These are phyloP conservation scores for Nothophaeocryptopus gaeumannii DNA, from an alignment of 2,329 filamentous ascomycete genomes.

Conservation along the genomic window DNA sequence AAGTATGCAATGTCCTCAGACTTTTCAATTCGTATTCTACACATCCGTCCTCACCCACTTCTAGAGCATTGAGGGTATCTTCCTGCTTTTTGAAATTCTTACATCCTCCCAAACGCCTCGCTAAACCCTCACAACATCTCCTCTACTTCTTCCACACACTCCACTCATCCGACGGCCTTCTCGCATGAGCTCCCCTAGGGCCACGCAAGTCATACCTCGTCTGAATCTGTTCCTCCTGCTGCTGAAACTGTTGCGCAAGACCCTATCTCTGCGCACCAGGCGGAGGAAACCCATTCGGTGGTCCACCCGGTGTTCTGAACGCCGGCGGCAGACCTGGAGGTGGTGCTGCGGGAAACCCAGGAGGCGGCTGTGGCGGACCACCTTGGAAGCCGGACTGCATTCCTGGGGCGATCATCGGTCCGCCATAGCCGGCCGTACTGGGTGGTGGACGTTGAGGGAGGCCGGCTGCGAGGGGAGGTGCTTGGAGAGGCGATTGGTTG, in stretches of 20 bases:
- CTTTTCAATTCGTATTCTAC: too few relatives aligned
- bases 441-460: conserved; percentile 69
- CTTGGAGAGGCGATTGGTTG: conserved; percentile 52
- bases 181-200: too few relatives aligned
- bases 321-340: conserved; percentile 41
- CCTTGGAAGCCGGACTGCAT: conserved; percentile 35
- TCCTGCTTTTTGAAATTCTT: too few relatives aligned
- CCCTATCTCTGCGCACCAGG: conserved; percentile 5
- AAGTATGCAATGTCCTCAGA: too few relatives aligned
- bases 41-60: too few relatives aligned
- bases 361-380: conserved; percentile 44
- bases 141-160: too few relatives aligned
- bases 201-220: too few relatives aligned
- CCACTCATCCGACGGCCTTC: too few relatives aligned
- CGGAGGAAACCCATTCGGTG: background rate
- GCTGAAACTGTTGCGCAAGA: background rate
- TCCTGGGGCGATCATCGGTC: conserved; percentile 54
- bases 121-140: background rate
- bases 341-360: conserved; percentile 41
- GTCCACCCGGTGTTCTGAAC: conserved; percentile 4
- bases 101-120: conserved; percentile 5
- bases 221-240: background rate
- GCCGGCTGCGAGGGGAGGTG: conserved; percentile 58
- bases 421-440: conserved; percentile 65
- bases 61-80: too few relatives aligned